Conservation (phyloP, 140 eudicot genomes). For the Anethum foeniculum region DNA sequence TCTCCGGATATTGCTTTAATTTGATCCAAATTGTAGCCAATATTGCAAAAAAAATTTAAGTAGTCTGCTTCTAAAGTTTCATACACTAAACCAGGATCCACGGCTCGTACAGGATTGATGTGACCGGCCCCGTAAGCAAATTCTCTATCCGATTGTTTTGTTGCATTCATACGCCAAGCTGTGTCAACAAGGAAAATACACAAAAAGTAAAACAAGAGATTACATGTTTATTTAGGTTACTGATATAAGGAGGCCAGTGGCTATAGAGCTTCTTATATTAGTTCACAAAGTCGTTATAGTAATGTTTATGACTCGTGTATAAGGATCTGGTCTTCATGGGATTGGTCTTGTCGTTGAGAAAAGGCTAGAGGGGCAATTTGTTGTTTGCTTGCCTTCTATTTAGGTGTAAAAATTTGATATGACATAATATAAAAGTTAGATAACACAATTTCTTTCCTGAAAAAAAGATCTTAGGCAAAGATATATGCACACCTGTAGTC, state of each 20-base stretch:
- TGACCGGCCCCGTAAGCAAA: conserved; percentile 32
- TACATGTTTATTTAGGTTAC: no score
- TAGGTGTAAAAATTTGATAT: background rate
- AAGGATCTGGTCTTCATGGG: background rate
- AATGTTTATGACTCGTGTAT: background rate
- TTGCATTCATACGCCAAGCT: background rate
- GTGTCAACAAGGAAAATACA: background rate
- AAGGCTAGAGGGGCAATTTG: background rate
- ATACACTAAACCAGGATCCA: conserved; percentile 19
- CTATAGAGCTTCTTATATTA: no score
- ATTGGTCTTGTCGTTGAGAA: background rate
- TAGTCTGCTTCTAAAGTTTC: conserved; percentile 16
- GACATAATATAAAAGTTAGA: background rate
- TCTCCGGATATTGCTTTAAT: conserved; percentile 25
- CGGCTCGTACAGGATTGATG: conserved; percentile 19
- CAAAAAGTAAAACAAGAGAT: background rate
- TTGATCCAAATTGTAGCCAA: conserved; percentile 8
- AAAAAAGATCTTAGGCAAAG: background rate
- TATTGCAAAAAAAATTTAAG: conserved; percentile 20
- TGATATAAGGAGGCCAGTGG: no score
- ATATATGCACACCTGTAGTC: conserved; percentile 24
- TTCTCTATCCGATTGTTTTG: conserved; percentile 14
- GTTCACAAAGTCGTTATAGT: no score
- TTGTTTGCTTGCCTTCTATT: background rate
- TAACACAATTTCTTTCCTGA: background rate